Conservation (phyloP, 495 filamentous ascomycete species). For the Neurospora tetrasperma region DNA sequence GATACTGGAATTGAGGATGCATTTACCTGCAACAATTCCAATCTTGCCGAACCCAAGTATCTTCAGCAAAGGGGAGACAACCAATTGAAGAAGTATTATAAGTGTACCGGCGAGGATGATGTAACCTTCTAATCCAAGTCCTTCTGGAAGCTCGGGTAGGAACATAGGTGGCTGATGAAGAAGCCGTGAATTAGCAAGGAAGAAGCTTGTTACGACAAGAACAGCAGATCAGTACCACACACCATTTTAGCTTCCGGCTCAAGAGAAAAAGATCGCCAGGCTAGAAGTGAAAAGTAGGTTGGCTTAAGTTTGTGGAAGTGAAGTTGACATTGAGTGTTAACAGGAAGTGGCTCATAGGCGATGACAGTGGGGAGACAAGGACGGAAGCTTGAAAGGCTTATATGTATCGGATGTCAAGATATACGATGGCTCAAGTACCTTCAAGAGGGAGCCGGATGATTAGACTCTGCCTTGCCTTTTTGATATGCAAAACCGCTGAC, state of each 20-base stretch:
- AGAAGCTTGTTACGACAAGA: not conserved
- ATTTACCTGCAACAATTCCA: not conserved
- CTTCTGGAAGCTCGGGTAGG: not conserved
- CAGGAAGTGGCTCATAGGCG: rapidly evolving
- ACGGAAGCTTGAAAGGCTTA: not conserved
- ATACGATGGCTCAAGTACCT: not conserved
- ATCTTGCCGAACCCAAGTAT: not conserved
- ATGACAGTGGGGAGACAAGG: not conserved
- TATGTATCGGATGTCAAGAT: not conserved
- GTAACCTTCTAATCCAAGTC: not conserved
- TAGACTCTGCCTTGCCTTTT: not conserved
- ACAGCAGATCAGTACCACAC: not conserved
- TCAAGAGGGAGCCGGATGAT: not conserved
- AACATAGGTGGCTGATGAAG: not conserved
- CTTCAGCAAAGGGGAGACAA: not conserved
- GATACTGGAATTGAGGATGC: not conserved
- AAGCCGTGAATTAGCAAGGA: not conserved
- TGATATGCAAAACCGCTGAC: not conserved
- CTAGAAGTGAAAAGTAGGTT: not conserved
- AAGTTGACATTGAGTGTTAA: not conserved
- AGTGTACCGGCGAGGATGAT: not conserved
- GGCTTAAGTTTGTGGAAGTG: not conserved
- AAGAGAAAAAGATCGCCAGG: not conserved
- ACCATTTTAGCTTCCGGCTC: not conserved
- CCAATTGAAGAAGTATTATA: not conserved